Base-by-base conservation (phyloP, 495 filamentous ascomycete species). In the Penicillium roqueforti region DNA sequence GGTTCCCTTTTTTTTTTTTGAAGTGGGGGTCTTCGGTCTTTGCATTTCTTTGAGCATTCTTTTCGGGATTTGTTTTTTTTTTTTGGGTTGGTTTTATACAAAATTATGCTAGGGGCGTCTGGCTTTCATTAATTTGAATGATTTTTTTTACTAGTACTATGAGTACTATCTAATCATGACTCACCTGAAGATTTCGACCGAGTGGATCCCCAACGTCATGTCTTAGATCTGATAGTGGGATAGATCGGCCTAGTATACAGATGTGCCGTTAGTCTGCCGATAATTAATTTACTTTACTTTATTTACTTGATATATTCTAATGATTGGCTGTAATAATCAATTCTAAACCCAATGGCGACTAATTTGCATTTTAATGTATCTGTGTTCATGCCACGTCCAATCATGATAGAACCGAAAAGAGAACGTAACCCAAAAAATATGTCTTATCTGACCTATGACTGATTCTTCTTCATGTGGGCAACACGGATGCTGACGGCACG, bases 401-500 rank as follows among this genome's bases (percentile, higher is more conserved):
- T 60, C 56, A 54, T 58, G 47, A 65, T n/a, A 62, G 48, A 39
- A 49, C 42, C 18, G 59, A 55, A 52, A 34, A 36, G 25, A 36
- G 26, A 55, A 29, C 42, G 44, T 34, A 38, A 23, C 7, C 14
- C 42, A 11, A 55, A 46, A 50, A 23, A 25, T 14, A 50, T 22
- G 23, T 55, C 8, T 26, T 4, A 47, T 6, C 13, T 10, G 11
- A 36, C 43, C 46, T 47, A 61, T 41, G 61, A 62, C 56, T 67
- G 55, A 47, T 65, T 56, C 63, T 66, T 74, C 62, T 81, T 76
- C 78, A 89, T 83, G 57, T 81, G 76, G 42, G 82, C 81, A 59
- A 97, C 72, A 48, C 93, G 82, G 55, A 98, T 89, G 73, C 85
- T 87, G 34, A 98, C 91, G 6, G 93, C 93, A 62, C 92, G 76